Conservation (phyloP, 2,329 filamentous ascomycete species). For the Penicillium fuscoglaucum region DNA sequence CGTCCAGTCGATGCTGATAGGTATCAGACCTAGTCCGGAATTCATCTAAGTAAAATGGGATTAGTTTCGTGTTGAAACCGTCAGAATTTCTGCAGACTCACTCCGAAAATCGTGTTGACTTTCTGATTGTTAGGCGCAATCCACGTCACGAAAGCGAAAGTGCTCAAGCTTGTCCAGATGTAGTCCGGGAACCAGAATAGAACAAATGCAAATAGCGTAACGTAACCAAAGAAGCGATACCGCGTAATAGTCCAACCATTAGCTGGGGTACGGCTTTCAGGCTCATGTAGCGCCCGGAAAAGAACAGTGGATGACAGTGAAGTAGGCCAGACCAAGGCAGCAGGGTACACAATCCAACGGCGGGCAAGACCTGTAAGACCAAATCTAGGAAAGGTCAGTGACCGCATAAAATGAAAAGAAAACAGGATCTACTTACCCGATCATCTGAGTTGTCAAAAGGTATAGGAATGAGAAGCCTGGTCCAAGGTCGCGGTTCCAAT, state of each 20-base stretch:
- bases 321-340: conserved; percentile 24
- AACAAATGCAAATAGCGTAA: conserved; percentile 19
- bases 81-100: neutral
- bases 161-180: conserved; percentile 50
- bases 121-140: conserved; percentile 46
- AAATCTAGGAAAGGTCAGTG: conserved; percentile 12
- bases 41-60: conserved; percentile 16
- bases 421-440: conserved; percentile 19
- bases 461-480: conserved; percentile 37
- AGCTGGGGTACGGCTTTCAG: conserved; percentile 13
- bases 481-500: conserved; percentile 37
- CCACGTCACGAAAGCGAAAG: conserved; percentile 50
- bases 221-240: conserved; percentile 24
- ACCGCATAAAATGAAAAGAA: neutral
- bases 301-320: conserved; percentile 25
- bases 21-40: conserved; percentile 35
- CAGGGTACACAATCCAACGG: conserved; percentile 26
- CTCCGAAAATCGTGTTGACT: conserved; percentile 30
- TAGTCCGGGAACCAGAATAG: conserved; percentile 55
- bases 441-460: conserved; percentile 34
- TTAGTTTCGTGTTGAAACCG: neutral
- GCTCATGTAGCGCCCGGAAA: conserved; percentile 24
- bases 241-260: conserved; percentile 24
- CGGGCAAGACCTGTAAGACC: conserved; percentile 24
- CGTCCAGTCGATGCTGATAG: conserved; percentile 50